These are phyloP conservation scores for Excoecaria agallocha DNA, from an alignment of 345 rosid genomes.

Conservation along the genomic window DNA sequence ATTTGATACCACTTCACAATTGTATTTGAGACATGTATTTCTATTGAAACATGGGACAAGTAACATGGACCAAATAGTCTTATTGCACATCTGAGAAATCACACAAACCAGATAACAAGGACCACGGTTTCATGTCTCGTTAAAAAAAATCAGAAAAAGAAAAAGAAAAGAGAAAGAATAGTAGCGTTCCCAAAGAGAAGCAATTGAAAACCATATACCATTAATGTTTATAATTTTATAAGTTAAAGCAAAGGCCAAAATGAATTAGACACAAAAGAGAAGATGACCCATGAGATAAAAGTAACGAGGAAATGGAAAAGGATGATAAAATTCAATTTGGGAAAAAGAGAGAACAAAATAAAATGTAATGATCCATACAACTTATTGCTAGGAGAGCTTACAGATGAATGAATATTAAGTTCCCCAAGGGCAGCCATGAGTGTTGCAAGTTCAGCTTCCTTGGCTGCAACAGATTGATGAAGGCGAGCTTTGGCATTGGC, in stretches of 20 bases:
- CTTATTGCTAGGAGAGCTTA: constrained; percentile 23
- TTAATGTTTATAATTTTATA: background rate
- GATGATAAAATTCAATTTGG: background rate
- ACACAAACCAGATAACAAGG: background rate
- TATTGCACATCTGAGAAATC: background rate
- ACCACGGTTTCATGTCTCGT: background rate
- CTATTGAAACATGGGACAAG: background rate
- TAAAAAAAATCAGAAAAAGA: background rate
- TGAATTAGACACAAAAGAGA: background rate
- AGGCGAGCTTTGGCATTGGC: constrained; percentile 85
- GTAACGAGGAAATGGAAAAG: background rate
- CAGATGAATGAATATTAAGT: constrained; percentile 62
- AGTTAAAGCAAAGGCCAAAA: background rate
- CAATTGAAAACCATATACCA: background rate
- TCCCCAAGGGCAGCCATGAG: constrained; percentile 88
- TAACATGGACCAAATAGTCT: background rate
- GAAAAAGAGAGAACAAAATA: background rate
- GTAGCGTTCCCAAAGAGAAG: too few relatives aligned
- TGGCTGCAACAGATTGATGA: constrained; percentile 86
- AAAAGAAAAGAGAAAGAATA: too few relatives aligned
- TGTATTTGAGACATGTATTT: background rate
- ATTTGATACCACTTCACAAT: background rate
- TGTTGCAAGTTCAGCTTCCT: constrained; percentile 94
- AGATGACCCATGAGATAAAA: background rate
- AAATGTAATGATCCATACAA: background rate